Evolutionary conservation across 805 yeast genomes (phyloP), one percentile per base, ranked within the genome.

Genomic region (Sugiyamaella smithiae): DNA sequence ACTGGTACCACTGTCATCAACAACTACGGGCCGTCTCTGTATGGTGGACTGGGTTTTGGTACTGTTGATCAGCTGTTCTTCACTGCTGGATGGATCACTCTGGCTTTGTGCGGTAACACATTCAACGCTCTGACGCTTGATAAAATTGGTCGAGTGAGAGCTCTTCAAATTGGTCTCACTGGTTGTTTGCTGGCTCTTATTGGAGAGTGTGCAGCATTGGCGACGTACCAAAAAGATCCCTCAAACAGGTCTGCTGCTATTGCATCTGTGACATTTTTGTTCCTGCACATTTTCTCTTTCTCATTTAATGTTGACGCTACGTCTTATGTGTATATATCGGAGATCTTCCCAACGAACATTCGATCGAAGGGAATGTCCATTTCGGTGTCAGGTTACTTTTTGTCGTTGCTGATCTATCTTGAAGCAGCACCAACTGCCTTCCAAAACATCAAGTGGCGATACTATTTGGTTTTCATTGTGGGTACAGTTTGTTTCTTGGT

Each of bases 381-480:
- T 1, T 80, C 81, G 52, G 91, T 91, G 1, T 82, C 81, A 50
- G 90, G 90, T 2, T 72, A 81, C 40, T 97, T 98, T 0, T 99
- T 93, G 67, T 83, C 95, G 62, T 84, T 87, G 73, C 38, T 35
- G 98, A 96, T 11, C 88, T 93, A 0, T 79, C 88, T 11, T 78
- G 87, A 70, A 93, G 90, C 65, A 90, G 97, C 97, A 57, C 87
- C 11, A 85, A 96, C 9, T 88, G 97, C 81, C 17, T 91, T 93
- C 73, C 98, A 99, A 1, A 67, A 82, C 3, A 64, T 86, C 23
- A 82, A 84, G 63, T 67, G 70, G 12, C 53, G 66, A 48, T 64
- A 90, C 29, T 93, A 87, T 69, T 71, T 81, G 48, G 62, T 87
- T 8, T 90, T 93, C 50, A 51, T 69, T 24, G 53, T 50, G 7